Evolutionary conservation across 1,284 basidiomycete species (phyloP).

Genomic region (Malassezia japonica): DNA sequence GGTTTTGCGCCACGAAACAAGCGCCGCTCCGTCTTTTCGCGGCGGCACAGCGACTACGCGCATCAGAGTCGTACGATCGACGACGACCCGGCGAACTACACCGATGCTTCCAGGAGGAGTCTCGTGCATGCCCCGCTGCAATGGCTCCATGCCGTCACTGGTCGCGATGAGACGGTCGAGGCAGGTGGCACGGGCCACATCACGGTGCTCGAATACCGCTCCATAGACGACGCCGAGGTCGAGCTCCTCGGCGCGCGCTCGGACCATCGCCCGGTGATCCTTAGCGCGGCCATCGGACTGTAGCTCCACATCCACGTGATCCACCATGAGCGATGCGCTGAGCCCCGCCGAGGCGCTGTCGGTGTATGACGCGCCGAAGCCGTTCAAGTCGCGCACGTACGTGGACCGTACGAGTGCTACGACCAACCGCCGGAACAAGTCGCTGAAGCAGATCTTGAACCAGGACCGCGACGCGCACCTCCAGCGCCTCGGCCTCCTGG

Average conservation of each 20-base stretch:
- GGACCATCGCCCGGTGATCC: conserved; percentile 60
- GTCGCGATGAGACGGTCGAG: neutral
- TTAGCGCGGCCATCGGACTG: conserved; percentile 31
- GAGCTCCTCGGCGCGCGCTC: conserved; percentile 56
- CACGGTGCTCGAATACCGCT: neutral
- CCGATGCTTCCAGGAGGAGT: conserved; percentile 21
- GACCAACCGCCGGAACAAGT: conserved; percentile 30
- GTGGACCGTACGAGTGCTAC: conserved; percentile 21
- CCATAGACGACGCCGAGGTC: conserved; percentile 65
- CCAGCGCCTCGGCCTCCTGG: conserved; percentile 7
- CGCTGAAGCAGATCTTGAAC: conserved; percentile 37
- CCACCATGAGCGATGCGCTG: conserved; percentile 4
- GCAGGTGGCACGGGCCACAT: neutral
- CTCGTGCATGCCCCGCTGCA: neutral
- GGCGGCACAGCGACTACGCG: no score
- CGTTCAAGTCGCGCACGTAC: conserved; percentile 27
- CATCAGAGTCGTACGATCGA: no score
- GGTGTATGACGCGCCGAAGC: conserved; percentile 19
- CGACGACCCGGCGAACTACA: no score
- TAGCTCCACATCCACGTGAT: conserved; percentile 16
- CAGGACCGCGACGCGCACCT: conserved; percentile 28
- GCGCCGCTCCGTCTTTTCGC: no score
- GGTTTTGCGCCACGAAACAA: no score
- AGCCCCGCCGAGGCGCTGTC: conserved; percentile 22
- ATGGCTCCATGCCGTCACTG: neutral